Conservation (phyloP, 2,329 filamentous ascomycete genomes). For the Plenodomus tracheiphilus region DNA sequence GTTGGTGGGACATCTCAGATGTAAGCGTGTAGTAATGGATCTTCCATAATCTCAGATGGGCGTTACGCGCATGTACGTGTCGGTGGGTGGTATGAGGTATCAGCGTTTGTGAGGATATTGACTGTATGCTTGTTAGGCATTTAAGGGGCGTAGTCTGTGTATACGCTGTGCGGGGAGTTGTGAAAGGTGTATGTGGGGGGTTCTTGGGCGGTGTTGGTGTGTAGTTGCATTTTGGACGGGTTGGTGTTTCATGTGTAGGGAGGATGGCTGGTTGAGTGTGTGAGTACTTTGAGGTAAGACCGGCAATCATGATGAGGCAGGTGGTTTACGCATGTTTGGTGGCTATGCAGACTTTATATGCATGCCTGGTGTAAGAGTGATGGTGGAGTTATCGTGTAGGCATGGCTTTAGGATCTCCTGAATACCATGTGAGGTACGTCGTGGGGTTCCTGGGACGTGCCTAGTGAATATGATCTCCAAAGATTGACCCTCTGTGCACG, state of each 20-base stretch:
- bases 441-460: background rate
- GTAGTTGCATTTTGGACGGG: background rate
- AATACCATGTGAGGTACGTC: background rate
- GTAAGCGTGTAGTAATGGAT: background rate
- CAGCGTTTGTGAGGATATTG: background rate
- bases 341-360: conserved; percentile 15
- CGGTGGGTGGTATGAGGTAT: conserved; percentile 13
- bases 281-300: too few relatives aligned
- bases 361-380: conserved; percentile 5
- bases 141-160: conserved; percentile 4
- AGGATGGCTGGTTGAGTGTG: too few relatives aligned
- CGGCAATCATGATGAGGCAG: too few relatives aligned
- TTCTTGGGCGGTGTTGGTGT: too few relatives aligned
- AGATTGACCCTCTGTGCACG: too few relatives aligned
- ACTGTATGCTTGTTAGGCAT: too few relatives aligned
- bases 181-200: too few relatives aligned
- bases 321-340: too few relatives aligned
- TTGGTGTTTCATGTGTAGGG: conserved; percentile 19
- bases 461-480: too few relatives aligned
- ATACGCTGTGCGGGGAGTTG: too few relatives aligned
- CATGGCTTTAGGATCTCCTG: background rate
- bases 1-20: conserved; percentile 5
- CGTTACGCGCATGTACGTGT: conserved; percentile 11
- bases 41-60: conserved; percentile 1
- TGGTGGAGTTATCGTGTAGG: conserved; percentile 1